Conservation (phyloP, 805 yeast genomes). For the Yamadazyma sp. region DNA sequence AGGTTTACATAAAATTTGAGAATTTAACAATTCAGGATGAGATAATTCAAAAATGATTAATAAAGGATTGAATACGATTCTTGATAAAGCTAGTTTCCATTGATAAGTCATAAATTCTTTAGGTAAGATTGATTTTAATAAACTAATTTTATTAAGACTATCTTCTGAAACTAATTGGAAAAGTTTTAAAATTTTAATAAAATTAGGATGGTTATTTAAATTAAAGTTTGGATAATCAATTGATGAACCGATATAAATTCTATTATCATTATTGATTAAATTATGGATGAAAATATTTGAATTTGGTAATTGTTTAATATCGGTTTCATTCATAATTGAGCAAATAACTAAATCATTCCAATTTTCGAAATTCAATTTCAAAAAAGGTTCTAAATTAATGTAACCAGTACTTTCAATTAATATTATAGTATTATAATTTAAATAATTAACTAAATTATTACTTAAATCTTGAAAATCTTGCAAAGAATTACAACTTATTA, state of each 20-base stretch:
- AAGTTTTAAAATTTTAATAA: conserved; percentile 22
- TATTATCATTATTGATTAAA: conserved; percentile 38
- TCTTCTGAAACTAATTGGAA: conserved; percentile 34
- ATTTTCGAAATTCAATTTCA: conserved; percentile 41
- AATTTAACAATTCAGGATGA: conserved; percentile 52
- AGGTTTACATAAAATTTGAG: conserved; percentile 81
- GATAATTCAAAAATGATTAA: conserved; percentile 71
- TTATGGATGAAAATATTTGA: conserved; percentile 25
- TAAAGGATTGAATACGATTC: conserved; percentile 74
- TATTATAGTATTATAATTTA: conserved; percentile 44
- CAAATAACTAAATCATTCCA: conserved; percentile 31
- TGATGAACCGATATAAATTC: conserved; percentile 42
- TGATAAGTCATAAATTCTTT: conserved; percentile 67
- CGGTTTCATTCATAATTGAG: conserved; percentile 62
- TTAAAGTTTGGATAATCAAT: conserved; percentile 8
- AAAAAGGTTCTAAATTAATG: conserved; percentile 69
- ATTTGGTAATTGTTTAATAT: conserved; percentile 39
- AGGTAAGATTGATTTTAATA: conserved; percentile 49
- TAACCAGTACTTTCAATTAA: conserved; percentile 70
- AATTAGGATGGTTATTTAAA: conserved; percentile 11
- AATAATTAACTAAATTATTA: conserved; percentile 20
- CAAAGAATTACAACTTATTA: conserved; percentile 33
- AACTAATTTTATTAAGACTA: conserved; percentile 36
- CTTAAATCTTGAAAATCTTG: conserved; percentile 37
- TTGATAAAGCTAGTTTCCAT: conserved; percentile 82